Percentiles rank a stretch among this genome's conserved stretches.
Evolutionary conservation across 352 stramenopile genomes (phyloP).

Genomic region (Blastocystis sp.): DNA sequence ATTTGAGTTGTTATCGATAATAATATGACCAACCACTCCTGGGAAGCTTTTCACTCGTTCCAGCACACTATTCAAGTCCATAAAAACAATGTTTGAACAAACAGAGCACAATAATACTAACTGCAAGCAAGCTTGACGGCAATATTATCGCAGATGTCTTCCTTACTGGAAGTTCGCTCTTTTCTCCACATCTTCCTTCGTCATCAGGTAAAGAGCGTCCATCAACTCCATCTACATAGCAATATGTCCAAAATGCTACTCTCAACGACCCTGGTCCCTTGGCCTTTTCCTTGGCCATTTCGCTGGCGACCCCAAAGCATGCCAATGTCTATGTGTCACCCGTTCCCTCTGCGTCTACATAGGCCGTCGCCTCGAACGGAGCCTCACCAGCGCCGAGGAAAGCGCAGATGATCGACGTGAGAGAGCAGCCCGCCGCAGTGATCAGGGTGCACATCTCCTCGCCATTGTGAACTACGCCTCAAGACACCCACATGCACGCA

Average conservation of each 20-base stretch:
- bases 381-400: conserved; percentile 21
- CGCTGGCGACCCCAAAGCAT: conserved; percentile 51
- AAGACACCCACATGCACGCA: background rate
- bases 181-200: conserved; percentile 40
- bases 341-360: background rate
- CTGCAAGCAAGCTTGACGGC: conserved; percentile 35
- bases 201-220: conserved; percentile 57
- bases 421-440: conserved; percentile 49
- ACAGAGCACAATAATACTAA: background rate
- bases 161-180: conserved; percentile 37
- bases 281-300: conserved; percentile 52
- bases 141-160: background rate
- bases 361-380: conserved; percentile 48
- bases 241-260: background rate
- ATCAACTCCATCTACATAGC: conserved; percentile 60
- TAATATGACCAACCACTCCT: conserved; percentile 30
- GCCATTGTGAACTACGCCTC: conserved; percentile 45
- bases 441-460: conserved; percentile 57
- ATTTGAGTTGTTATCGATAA: conserved; percentile 1
- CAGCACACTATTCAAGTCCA: conserved; percentile 32
- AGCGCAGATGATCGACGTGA: conserved; percentile 46
- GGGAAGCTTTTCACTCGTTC: conserved; percentile 27
- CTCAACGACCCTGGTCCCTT: conserved; percentile 50
- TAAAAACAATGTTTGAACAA: conserved; percentile 1
- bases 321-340: conserved; percentile 44